A percentile compares a stretch with the other conserved stretches of the same genome.
phyloP scores from a whole-genome alignment of 805 yeast genomes.

The Middelhovenomyces tepae region DNA sequence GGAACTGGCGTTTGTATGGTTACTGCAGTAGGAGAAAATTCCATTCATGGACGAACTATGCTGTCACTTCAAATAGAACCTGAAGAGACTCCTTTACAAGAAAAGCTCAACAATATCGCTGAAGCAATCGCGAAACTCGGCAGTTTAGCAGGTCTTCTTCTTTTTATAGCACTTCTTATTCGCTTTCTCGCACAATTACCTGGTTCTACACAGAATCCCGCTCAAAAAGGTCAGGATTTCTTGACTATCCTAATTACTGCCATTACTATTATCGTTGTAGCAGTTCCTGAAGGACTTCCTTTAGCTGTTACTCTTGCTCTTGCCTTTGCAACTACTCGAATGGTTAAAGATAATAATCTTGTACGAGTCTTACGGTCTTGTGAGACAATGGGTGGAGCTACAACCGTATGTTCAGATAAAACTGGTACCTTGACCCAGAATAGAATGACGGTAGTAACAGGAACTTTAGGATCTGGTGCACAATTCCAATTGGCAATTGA shows the following conservation, averaged over 20 bases:
- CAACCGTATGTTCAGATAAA: constrained; percentile 93
- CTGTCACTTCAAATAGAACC: constrained; percentile 63
- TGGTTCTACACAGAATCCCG: constrained; percentile 38
- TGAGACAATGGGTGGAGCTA: constrained; percentile 99
- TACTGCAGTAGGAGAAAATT: constrained; percentile 83
- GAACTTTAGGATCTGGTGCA: constrained; percentile 47
- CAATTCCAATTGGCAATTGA: constrained; percentile 43
- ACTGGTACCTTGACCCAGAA: constrained; percentile 97
- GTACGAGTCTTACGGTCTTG: constrained; percentile 92
- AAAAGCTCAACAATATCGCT: constrained; percentile 70
- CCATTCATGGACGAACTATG: constrained; percentile 90
- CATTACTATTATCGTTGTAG: constrained; percentile 89
- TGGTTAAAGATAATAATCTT: constrained; percentile 92
- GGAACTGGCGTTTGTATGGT: constrained; percentile 83
- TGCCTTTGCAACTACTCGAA: constrained; percentile 96
- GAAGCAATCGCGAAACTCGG: constrained; percentile 96
- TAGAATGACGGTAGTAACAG: constrained; percentile 81
- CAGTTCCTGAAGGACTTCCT: constrained; percentile 99
- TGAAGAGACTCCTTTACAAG: constrained; percentile 85
- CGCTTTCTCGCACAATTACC: constrained; percentile 62
- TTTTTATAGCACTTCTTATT: constrained; percentile 71
- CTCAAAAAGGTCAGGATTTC: constrained; percentile 77
- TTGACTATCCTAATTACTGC: constrained; percentile 83
- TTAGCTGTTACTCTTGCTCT: constrained; percentile 93
- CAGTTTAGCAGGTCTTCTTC: constrained; percentile 69